Base-by-base conservation (phyloP, 2,329 filamentous ascomycete species). In the Leptosphaerulina australis region DNA sequence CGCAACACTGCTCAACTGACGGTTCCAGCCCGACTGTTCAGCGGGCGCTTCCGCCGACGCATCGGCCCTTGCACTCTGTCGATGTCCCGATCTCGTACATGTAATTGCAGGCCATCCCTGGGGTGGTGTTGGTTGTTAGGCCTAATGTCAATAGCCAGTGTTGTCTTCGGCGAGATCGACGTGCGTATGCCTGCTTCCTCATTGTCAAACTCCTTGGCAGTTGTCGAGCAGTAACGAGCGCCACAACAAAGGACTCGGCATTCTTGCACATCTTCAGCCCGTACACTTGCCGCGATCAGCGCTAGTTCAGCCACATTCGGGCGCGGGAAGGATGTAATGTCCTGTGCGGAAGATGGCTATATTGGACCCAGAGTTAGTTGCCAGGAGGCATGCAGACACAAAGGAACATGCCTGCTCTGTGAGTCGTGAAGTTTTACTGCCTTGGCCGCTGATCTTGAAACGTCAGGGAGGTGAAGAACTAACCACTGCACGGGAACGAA, bases 141-240 rank as follows among this genome's bases (percentile, higher is more conserved):
- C 45, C 37, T 52, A 37, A 39, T 48, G 46, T 58, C 57, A 55
- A 64, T 60, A 61, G 39, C 31, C 44, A 56, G 14, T 36, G 30
- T 50, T n/a, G 30, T 62, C 47, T 56, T 68, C 67, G 65, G 65
- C 67, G 65, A 70, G 56, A 56, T 68, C 52, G 41, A 59, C 36
- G 50, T 49, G 56, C 37, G 50, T 53, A 47, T 53, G 41, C 52
- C 48, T 55, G 30, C 51, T 50, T 46, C 39, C 47, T 48, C 47
- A 39, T 45, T 30, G 26, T 54, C 44, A 36, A 31, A 26, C 20
- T 33, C 29, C 60, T 66, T 67, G 63, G 59, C 57, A 31, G 21
- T 31, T 41, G 29, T 50, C 44, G 50, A 60, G 55, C 57, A 18
- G 49, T 54, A 40, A 56, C 51, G 51, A 50, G 52, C 61, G 62